Conservation (phyloP, 2,329 filamentous ascomycete genomes). For the Fusarium torreyae region DNA sequence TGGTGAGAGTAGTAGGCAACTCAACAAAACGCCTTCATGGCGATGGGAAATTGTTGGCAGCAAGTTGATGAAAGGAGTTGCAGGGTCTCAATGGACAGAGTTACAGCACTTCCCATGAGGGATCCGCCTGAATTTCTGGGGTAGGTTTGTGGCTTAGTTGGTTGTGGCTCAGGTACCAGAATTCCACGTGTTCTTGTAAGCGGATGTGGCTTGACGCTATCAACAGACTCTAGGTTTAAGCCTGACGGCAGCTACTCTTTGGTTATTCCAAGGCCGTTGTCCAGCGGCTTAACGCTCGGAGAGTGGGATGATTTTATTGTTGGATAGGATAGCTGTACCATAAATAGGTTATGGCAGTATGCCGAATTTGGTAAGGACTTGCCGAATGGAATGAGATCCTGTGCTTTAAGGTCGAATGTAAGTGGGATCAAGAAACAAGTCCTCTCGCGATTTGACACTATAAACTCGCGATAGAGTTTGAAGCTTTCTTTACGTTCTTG, state of each 20-base stretch:
- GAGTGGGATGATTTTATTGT: too few species aligned
- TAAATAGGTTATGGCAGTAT: too few species aligned
- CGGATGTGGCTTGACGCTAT: constrained; percentile 5
- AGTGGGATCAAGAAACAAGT: too few species aligned
- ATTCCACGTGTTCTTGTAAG: constrained; percentile 20
- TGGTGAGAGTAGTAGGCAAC: constrained; percentile 1
- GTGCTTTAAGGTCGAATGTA: too few species aligned
- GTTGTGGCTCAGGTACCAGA: constrained; percentile 30
- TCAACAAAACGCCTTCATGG: constrained; percentile 40
- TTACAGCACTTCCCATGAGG: constrained; percentile 31
- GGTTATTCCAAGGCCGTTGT: not conserved
- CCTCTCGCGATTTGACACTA: too few species aligned
- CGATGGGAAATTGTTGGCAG: constrained; percentile 20
- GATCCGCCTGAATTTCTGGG: constrained; percentile 35
- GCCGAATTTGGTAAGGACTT: too few species aligned
- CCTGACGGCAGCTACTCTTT: not conserved
- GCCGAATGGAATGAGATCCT: too few species aligned
- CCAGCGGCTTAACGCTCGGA: too few species aligned
- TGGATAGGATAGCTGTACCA: too few species aligned
- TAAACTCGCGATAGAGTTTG: too few species aligned
- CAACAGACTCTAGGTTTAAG: not conserved
- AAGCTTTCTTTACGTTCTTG: too few species aligned
- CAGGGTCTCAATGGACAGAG: constrained; percentile 41
- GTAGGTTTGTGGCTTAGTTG: constrained; percentile 29
- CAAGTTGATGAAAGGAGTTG: constrained; percentile 43